Base-by-base conservation (phyloP, 2,329 filamentous ascomycete species). In the Aspergillus jensenii region DNA sequence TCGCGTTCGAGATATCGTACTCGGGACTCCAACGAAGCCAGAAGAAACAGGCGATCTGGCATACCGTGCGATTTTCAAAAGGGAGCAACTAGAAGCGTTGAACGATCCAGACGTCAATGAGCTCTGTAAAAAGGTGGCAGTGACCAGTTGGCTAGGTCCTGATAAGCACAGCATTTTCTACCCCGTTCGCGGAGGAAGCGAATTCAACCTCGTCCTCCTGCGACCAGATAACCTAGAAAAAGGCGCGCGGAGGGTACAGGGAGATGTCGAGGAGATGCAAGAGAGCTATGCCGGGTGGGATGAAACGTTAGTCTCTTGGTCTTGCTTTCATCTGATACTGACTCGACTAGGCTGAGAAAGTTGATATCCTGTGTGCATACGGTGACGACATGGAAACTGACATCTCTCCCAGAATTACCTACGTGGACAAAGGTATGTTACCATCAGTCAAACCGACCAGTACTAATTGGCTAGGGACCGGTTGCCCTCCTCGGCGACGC, bases 331-430 rank as follows among this genome's bases (percentile, higher is more conserved):
- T 7, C 12, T 7, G 23, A 12, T 2, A 1, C 21, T 37, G 19
- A 31, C 45, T 51, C 2, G 1, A 21, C 9, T 6, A 11, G 19
- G 37, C 19, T 51, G 8, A 23, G 6, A 14, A 51, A 33, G 9
- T 39, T n/a, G 44, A 21, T 48, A 11, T 48, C 45, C 3, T 48
- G 45, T 9, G 45, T 48, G 4, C 17, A 31, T 2, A 15, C 6
- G 11, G 84, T 88, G 0, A 80, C 84, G 33, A 90, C 88, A 68
- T 90, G 87, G 87, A 87, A 85, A 67, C 69, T 90, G 12, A 48
- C 88, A 80, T 77, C 82, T 43, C 61, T 60, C 3, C 17, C 39
- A 0, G 48, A 76, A 69, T 73, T 58, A 68, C 73, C 5, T 75
- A 82, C 57, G 66, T 86, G 62, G 73, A 76, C 14, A 4, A 64